Conservation (phyloP, 495 filamentous ascomycete genomes). For the Penicillium psychrofluorescens region DNA sequence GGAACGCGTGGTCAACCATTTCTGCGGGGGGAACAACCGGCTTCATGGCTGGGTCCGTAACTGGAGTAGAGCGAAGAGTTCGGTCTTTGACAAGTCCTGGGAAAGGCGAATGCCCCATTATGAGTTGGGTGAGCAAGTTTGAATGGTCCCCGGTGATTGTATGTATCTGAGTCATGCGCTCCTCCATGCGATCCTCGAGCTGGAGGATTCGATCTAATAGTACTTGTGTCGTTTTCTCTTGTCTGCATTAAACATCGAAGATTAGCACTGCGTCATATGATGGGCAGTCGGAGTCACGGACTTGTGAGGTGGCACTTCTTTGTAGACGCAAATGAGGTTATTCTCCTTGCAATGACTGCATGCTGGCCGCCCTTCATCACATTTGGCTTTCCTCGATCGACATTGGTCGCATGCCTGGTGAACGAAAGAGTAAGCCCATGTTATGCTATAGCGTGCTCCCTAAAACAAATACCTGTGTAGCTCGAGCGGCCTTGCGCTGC, state of each 20-base stretch:
- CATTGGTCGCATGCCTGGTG: conserved; percentile 54
- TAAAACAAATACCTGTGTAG: conserved; percentile 28
- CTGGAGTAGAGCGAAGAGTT: neutral
- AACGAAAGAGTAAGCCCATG: neutral
- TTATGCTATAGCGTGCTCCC: neutral
- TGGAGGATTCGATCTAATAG: conserved; percentile 25
- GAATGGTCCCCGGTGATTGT: conserved; percentile 10
- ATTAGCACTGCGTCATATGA: neutral
- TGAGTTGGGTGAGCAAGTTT: conserved; percentile 1
- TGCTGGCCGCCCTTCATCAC: conserved; percentile 51
- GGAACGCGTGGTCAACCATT: too few species aligned
- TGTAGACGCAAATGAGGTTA: conserved; percentile 47
- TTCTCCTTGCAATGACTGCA: conserved; percentile 57
- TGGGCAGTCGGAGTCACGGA: conserved; percentile 16
- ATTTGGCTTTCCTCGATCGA: conserved; percentile 56
- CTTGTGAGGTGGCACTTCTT: conserved; percentile 55
- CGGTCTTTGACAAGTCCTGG: too few species aligned
- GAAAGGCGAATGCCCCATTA: neutral
- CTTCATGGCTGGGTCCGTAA: conserved; percentile 10
- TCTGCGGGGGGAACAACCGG: too few species aligned
- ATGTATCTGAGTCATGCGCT: conserved; percentile 6
- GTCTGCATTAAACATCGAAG: conserved; percentile 12
- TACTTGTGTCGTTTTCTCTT: conserved; percentile 36
- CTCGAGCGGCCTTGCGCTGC: conserved; percentile 36
- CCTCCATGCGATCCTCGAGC: conserved; percentile 20